phyloP scores from a whole-genome alignment of 306 rosid species.

The Datisca glomerata region DNA sequence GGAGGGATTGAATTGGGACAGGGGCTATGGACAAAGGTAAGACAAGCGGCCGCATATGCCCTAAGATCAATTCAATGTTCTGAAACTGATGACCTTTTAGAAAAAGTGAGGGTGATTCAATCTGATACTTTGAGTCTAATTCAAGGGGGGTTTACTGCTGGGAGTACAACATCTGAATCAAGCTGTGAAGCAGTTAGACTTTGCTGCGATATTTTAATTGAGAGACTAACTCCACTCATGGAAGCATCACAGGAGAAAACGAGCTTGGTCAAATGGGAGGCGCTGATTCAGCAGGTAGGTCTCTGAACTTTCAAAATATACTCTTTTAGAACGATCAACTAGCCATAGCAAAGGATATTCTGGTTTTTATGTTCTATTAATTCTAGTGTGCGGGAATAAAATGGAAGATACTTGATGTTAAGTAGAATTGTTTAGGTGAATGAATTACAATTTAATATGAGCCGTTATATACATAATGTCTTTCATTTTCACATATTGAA shows the following conservation, averaged over 20 bases:
- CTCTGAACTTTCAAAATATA: background rate
- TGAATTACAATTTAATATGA: too few species aligned
- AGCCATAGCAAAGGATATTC: too few species aligned
- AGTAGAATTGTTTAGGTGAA: too few species aligned
- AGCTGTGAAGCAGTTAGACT: constrained; percentile 83
- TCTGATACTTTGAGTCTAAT: constrained; percentile 66
- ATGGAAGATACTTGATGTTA: too few species aligned
- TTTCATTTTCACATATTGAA: background rate
- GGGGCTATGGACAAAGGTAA: constrained; percentile 97
- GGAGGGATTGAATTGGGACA: constrained; percentile 95
- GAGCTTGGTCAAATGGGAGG: constrained; percentile 62
- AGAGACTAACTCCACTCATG: constrained; percentile 57
- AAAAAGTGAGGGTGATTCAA: constrained; percentile 65
- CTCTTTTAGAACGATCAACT: too few species aligned
- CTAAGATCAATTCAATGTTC: constrained; percentile 49
- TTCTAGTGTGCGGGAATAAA: too few species aligned
- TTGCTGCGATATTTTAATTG: constrained; percentile 66
- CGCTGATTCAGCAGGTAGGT: constrained; percentile 60
- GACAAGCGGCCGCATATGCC: constrained; percentile 74
- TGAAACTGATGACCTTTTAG: constrained; percentile 29
- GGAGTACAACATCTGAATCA: constrained; percentile 93
- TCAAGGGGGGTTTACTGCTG: constrained; percentile 85
- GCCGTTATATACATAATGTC: too few species aligned
- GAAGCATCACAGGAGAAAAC: constrained; percentile 38
- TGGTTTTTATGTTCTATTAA: too few species aligned